Evolutionary conservation across 2,329 filamentous ascomycete genomes (phyloP).

Genomic region (Aspergillus pseudoterreus): DNA sequence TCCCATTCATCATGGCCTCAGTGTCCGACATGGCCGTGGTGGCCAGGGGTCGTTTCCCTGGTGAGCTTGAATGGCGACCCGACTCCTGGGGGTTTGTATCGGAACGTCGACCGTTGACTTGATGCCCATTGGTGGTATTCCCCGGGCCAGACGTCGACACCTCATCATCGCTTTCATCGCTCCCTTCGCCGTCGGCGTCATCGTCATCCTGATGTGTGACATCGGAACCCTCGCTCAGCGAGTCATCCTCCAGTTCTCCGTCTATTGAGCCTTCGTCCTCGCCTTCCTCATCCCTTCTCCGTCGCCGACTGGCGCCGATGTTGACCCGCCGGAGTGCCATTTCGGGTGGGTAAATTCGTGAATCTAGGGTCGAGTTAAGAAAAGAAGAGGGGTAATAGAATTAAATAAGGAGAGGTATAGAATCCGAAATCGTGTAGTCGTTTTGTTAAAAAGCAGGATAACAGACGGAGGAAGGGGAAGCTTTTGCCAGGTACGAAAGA

Average conservation of each 20-base stretch:
- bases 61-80: slow-evolving; percentile 31
- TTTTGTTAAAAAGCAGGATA: background rate
- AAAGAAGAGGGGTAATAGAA: background rate
- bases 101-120: slow-evolving; percentile 26
- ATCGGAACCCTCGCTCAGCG: slow-evolving; percentile 59
- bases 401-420: background rate
- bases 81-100: slow-evolving; percentile 26
- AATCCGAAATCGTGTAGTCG: no score
- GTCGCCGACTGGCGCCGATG: slow-evolving; percentile 43
- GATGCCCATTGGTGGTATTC: slow-evolving; percentile 19
- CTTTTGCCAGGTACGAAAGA: background rate
- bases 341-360: slow-evolving; percentile 5
- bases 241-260: slow-evolving; percentile 57
- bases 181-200: slow-evolving; percentile 57
- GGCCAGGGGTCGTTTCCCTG: slow-evolving; percentile 30
- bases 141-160: slow-evolving; percentile 26
- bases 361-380: background rate
- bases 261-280: slow-evolving; percentile 48
- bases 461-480: background rate
- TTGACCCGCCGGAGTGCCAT: slow-evolving; percentile 45
- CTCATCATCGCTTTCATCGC: slow-evolving; percentile 55
- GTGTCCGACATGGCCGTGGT: slow-evolving; percentile 50
- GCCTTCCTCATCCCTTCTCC: slow-evolving; percentile 46
- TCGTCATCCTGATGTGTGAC: slow-evolving; percentile 57
- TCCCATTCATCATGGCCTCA: slow-evolving; percentile 58